Evolutionary conservation across 2,329 filamentous ascomycete genomes (phyloP).

Genomic region (Aspergillus sp.): DNA sequence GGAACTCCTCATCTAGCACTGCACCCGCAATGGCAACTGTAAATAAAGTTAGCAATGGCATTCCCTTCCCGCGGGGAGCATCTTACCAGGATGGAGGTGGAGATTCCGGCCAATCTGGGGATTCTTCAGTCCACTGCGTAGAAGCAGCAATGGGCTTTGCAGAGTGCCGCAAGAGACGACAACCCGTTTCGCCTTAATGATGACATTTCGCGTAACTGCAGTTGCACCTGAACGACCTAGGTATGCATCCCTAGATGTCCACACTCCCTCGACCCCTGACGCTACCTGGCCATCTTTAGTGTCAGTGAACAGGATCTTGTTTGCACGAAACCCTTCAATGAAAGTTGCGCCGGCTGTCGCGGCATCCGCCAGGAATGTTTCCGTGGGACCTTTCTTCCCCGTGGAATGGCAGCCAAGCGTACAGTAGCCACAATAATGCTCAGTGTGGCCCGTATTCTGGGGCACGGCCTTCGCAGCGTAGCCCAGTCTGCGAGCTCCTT

Average conservation of each 20-base stretch:
- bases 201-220: slow-evolving; percentile 61
- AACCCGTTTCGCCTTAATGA: slow-evolving; percentile 77
- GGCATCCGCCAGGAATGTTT: slow-evolving; percentile 78
- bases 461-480: slow-evolving; percentile 69
- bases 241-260: slow-evolving; percentile 69
- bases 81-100: slow-evolving; percentile 74
- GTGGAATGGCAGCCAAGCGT: slow-evolving; percentile 62
- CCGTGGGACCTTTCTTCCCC: slow-evolving; percentile 76
- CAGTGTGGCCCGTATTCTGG: slow-evolving; percentile 73
- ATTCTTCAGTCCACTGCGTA: slow-evolving; percentile 79
- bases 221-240: slow-evolving; percentile 57
- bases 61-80: too few relatives aligned
- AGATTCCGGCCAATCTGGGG: slow-evolving; percentile 79
- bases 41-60: slow-evolving; percentile 3
- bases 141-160: slow-evolving; percentile 73
- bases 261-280: slow-evolving; percentile 70
- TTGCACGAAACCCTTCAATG: slow-evolving; percentile 76
- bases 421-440: slow-evolving; percentile 74
- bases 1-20: slow-evolving; percentile 68
- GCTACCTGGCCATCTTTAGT: slow-evolving; percentile 58
- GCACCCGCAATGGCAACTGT: slow-evolving; percentile 50
- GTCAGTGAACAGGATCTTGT: slow-evolving; percentile 68
- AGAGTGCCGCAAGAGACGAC: slow-evolving; percentile 76
- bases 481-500: slow-evolving; percentile 72
- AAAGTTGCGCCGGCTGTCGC: slow-evolving; percentile 75